Conservation (phyloP, 345 rosid species). For the Kandelia obovata region DNA sequence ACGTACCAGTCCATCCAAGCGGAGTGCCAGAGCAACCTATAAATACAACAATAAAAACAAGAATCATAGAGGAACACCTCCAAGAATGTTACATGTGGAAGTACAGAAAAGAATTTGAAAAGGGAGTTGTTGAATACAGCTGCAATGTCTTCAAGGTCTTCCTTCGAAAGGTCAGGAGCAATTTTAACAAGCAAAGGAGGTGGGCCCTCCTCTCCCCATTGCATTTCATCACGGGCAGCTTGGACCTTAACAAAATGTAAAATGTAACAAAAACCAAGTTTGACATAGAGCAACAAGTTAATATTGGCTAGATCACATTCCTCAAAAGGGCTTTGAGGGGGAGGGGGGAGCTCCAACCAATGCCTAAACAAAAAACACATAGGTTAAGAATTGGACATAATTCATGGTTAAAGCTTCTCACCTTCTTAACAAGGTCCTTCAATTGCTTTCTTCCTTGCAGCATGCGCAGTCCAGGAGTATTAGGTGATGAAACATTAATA, state of each 20-base stretch:
- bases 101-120: slow-evolving; percentile 5
- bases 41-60: slow-evolving; percentile 15
- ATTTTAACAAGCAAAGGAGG: slow-evolving; percentile 96
- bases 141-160: slow-evolving; percentile 98
- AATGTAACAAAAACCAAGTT: not conserved
- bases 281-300: not conserved
- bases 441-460: slow-evolving; percentile 96
- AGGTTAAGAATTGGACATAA: not conserved
- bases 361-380: too few relatives aligned
- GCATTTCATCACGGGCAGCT: slow-evolving; percentile 99
- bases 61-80: slow-evolving; percentile 11
- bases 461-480: slow-evolving; percentile 90
- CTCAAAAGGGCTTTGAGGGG: too few relatives aligned
- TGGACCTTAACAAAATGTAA: slow-evolving; percentile 53
- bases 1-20: slow-evolving; percentile 92
- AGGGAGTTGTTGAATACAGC: slow-evolving; percentile 46
- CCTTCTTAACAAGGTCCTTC: slow-evolving; percentile 93
- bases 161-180: slow-evolving; percentile 92
- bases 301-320: too few relatives aligned
- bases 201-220: slow-evolving; percentile 99
- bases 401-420: slow-evolving; percentile 17
- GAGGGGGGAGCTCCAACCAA: too few relatives aligned
- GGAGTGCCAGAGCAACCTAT: slow-evolving; percentile 94
- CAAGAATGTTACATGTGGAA: slow-evolving; percentile 24
- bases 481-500: slow-evolving; percentile 95